Base-by-base conservation (phyloP, 257 asterid genomes). In the Solanum verrucosum region DNA sequence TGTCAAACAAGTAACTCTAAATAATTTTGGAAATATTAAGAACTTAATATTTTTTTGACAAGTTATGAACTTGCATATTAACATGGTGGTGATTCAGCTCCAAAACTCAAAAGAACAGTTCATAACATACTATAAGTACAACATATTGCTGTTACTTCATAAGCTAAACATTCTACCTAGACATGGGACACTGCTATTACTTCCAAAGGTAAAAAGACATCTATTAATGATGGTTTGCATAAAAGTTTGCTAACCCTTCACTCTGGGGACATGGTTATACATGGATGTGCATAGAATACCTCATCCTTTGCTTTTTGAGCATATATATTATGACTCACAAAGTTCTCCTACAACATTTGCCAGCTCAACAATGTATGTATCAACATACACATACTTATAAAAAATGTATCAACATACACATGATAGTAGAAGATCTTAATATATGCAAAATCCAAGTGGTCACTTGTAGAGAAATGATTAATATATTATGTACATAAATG, bases 1-100 rank as follows among this genome's bases (percentile, higher is more conserved):
- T 97, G 91, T 31, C 70, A 18, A 82, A 82, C 42, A 49, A 49
- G 27, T 27, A 81, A 44, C 37, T 81, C 85, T 9, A 46, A 33
- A 44, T 46, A 81, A 42, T 27, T 9, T 44, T 27, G 9, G 40
- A 16, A 82, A 46, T 82, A 49, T 31, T 82, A 49, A 21, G 12
- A 29, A 29, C 12, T 18, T 49, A 81, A 29, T 82, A 82, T 52
- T 49, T n/a, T 10, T 63, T 63, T 63, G 71, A 63, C 71, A n/a
- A 60, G 70, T 29, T 81, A 46, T 10, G 42, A 29, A 29, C 29
- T 20, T 49, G 29, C 21, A 29, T 82, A 29, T 31, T 49, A 82
- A 29, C 68, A 29, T 82, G 70, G 68, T 5, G 9, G 25, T 49
- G 44, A 52, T 82, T 49, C 70, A 81, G 85, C 85, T 81, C 40